Evolutionary conservation across 768 basidiomycete genomes (phyloP).

Genomic region (Amanita polypyramis): DNA sequence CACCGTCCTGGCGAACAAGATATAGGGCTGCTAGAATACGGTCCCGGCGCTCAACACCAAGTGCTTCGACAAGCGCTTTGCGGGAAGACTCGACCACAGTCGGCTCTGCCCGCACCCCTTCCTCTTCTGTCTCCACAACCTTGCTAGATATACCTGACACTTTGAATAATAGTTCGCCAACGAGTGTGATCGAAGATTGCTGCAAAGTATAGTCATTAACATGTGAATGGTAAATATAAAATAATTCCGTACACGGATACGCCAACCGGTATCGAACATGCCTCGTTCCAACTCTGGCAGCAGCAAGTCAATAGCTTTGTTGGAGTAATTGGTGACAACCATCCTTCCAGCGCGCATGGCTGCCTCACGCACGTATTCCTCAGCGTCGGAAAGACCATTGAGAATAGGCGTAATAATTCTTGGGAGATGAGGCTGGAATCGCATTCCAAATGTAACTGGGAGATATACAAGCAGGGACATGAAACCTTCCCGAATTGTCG

Average conservation of each 20-base stretch:
- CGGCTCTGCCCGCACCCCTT: slow-evolving; percentile 55
- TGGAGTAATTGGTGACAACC: slow-evolving; percentile 93
- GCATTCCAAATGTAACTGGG: slow-evolving; percentile 91
- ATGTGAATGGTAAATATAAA: neutral
- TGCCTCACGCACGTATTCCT: slow-evolving; percentile 93
- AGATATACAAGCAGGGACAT: slow-evolving; percentile 95
- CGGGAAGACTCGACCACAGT: slow-evolving; percentile 69
- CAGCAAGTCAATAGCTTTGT: slow-evolving; percentile 83
- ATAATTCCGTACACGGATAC: slow-evolving; percentile 67
- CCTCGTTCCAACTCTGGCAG: slow-evolving; percentile 90
- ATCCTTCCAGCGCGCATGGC: slow-evolving; percentile 98
- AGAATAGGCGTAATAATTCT: slow-evolving; percentile 92
- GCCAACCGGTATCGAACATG: slow-evolving; percentile 93
- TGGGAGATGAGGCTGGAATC: slow-evolving; percentile 92
- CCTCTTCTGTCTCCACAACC: slow-evolving; percentile 67
- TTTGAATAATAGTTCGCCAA: slow-evolving; percentile 94
- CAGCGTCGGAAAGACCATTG: slow-evolving; percentile 81
- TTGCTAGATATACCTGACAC: slow-evolving; percentile 94
- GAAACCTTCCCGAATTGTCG: slow-evolving; percentile 95
- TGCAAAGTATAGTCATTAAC: slow-evolving; percentile 17
- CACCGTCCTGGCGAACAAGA: slow-evolving; percentile 87
- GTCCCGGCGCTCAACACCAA: slow-evolving; percentile 83
- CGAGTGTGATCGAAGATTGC: slow-evolving; percentile 94
- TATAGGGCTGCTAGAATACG: slow-evolving; percentile 87
- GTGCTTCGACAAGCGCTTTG: slow-evolving; percentile 76